phyloP scores from a whole-genome alignment of 768 basidiomycete species.

The Russula sp. region DNA sequence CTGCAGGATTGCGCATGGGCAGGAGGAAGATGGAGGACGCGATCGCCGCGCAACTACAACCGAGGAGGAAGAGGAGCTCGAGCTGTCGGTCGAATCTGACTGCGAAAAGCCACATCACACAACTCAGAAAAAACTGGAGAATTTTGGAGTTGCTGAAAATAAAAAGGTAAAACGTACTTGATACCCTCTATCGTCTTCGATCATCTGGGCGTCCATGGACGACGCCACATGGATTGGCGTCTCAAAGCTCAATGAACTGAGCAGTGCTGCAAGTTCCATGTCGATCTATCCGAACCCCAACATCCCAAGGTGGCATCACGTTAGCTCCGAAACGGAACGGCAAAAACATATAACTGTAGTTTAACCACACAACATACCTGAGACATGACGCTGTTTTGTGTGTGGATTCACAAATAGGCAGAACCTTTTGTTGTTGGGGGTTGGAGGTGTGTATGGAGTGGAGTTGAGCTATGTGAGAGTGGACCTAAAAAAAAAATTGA shows the following conservation, averaged over 20 bases:
- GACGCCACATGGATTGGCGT: conserved; percentile 1
- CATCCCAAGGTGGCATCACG: neutral
- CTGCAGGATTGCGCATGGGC: conserved; percentile 12
- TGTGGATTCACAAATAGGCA: too few species aligned
- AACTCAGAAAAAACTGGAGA: too few species aligned
- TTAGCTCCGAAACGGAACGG: neutral
- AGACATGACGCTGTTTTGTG: conserved; percentile 4
- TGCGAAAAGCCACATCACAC: too few species aligned
- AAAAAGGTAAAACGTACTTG: conserved; percentile 1
- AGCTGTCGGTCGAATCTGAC: conserved; percentile 11
- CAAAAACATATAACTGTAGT: too few species aligned
- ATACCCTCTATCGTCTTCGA: conserved; percentile 9
- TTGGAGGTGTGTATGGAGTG: too few species aligned
- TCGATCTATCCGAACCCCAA: conserved; percentile 2
- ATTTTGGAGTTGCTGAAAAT: neutral
- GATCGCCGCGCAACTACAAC: too few species aligned
- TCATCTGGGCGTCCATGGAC: conserved; percentile 1
- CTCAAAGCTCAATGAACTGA: conserved; percentile 12
- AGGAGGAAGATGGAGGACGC: too few species aligned
- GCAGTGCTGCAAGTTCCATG: conserved; percentile 16
- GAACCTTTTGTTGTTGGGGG: too few species aligned
- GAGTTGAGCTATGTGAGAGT: too few species aligned
- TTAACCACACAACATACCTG: neutral
- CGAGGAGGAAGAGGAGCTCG: neutral
- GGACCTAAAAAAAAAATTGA: neutral